Conservation (phyloP, 2,329 filamentous ascomycete genomes). For the Hymenoscyphus linearis region DNA sequence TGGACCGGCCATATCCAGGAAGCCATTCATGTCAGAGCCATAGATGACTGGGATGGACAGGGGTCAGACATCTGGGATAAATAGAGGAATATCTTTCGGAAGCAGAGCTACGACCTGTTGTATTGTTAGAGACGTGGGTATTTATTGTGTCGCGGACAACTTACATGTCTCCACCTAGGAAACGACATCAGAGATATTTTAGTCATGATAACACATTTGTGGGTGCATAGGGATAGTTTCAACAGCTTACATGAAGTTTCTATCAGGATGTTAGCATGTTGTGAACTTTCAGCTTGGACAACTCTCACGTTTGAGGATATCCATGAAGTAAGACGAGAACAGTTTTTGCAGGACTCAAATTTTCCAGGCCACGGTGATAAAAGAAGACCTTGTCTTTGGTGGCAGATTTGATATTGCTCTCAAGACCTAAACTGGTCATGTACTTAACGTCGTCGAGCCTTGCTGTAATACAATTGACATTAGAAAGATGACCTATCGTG, state of each 20-base stretch:
- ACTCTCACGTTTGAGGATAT: constrained; percentile 39
- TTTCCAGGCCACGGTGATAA: constrained; percentile 12
- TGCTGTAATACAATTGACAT: constrained; percentile 2
- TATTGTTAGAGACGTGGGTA: not conserved
- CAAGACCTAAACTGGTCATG: constrained; percentile 16
- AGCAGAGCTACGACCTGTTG: constrained; percentile 35
- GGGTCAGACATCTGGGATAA: constrained; percentile 37
- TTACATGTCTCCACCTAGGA: constrained; percentile 20
- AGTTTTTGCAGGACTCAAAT: constrained; percentile 19
- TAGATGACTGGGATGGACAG: not conserved
- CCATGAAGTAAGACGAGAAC: constrained; percentile 41
- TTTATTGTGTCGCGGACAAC: not conserved
- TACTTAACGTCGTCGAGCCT: constrained; percentile 7
- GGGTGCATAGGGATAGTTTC: not conserved
- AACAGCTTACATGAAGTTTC: constrained; percentile 26
- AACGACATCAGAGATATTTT: not conserved
- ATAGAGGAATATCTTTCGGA: constrained; percentile 37
- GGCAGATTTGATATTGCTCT: constrained; percentile 14
- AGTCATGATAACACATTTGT: too few relatives aligned
- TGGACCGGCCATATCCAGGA: constrained; percentile 42
- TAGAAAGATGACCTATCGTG: too few relatives aligned
- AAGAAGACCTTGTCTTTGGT: constrained; percentile 13
- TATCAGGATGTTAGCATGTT: not conserved
- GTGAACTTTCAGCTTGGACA: constrained; percentile 5
- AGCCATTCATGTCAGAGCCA: constrained; percentile 25